Conservation (phyloP, 176 grass and related monocot genomes). For the Zizania latifolia region DNA sequence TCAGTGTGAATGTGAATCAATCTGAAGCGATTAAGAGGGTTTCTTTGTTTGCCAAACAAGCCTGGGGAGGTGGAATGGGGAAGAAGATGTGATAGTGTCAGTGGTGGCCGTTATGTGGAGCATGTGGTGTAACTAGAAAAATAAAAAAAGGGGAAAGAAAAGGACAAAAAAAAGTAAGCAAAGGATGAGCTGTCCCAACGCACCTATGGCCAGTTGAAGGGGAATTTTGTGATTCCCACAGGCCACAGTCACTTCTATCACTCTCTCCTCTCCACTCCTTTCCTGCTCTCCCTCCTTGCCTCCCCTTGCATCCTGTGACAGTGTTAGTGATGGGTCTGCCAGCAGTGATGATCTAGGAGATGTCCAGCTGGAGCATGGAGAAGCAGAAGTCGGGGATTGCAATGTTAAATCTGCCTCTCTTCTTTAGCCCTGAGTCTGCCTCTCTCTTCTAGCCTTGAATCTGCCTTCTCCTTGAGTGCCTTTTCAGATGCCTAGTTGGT, state of each 20-base stretch:
- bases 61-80: neutral
- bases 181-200: neutral
- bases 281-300: neutral
- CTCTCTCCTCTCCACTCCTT: neutral
- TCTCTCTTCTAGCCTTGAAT: neutral
- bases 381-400: neutral
- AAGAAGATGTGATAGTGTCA: neutral
- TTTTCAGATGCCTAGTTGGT: neutral
- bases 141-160: neutral
- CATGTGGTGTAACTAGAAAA: too few relatives aligned
- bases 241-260: neutral
- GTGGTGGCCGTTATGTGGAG: neutral
- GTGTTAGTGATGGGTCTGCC: neutral
- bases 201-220: neutral
- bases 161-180: neutral
- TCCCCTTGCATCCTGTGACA: neutral
- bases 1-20: neutral
- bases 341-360: neutral
- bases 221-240: neutral
- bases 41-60: too few relatives aligned
- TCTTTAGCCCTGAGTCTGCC: neutral
- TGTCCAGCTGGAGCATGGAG: neutral
- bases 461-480: neutral
- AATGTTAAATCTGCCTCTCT: neutral
- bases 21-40: too few relatives aligned